phyloP scores from a whole-genome alignment of 2,329 filamentous ascomycete species.

The Beauveria brongniartii region DNA sequence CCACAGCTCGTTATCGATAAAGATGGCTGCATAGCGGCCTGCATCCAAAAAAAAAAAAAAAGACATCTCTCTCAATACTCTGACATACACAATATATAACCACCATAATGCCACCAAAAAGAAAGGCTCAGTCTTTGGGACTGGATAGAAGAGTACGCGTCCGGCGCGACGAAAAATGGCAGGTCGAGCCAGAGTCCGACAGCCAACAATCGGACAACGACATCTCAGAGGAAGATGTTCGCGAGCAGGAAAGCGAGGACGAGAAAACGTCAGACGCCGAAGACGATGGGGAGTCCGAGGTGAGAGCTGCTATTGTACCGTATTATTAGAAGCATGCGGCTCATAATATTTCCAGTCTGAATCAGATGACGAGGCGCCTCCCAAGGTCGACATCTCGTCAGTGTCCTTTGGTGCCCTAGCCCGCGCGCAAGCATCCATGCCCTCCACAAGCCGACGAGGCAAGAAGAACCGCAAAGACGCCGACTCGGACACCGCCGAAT shows the following conservation, averaged over 20 bases:
- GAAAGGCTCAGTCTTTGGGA: constrained; percentile 30
- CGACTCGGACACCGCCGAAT: constrained; percentile 15
- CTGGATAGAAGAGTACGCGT: constrained; percentile 37
- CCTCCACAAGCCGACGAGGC: constrained; percentile 20
- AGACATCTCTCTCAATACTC: neutral
- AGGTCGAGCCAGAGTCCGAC: constrained; percentile 25
- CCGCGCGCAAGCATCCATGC: constrained; percentile 69
- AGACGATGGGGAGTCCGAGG: constrained; percentile 23
- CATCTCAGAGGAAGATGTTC: constrained; percentile 21
- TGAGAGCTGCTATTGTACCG: constrained; percentile 6
- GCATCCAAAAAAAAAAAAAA: neutral
- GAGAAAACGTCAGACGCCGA: constrained; percentile 22
- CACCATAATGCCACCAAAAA: constrained; percentile 27
- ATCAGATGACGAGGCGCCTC: constrained; percentile 23
- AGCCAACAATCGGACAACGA: constrained; percentile 20
- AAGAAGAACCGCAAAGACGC: constrained; percentile 23
- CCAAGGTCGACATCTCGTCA: constrained; percentile 40
- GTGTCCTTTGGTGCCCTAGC: constrained; percentile 88
- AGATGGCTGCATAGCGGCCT: neutral
- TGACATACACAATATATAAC: neutral
- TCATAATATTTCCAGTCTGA: constrained; percentile 15
- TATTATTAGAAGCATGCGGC: neutral
- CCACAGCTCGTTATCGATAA: constrained; percentile 7
- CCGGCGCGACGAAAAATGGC: constrained; percentile 35
- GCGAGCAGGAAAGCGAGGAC: constrained; percentile 21